phyloP scores from a whole-genome alignment of 2,329 filamentous ascomycete species.

The Fusarium foetens region DNA sequence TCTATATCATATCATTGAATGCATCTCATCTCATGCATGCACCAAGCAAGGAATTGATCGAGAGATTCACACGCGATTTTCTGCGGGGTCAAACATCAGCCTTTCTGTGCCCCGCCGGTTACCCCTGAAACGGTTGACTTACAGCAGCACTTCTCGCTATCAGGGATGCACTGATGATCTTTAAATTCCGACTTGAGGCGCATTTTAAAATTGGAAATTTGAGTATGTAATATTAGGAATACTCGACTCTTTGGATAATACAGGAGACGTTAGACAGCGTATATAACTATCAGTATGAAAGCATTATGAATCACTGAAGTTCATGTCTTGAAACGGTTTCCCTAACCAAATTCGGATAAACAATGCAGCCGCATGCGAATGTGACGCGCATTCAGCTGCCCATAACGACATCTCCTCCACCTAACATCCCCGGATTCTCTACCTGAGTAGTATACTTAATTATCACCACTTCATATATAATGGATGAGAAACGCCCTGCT shows the following conservation, averaged over 20 bases:
- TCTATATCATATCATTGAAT: constrained; percentile 4
- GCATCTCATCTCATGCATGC: constrained; percentile 1
- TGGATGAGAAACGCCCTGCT: constrained; percentile 47
- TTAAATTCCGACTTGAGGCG: neutral
- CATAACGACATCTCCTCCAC: constrained; percentile 30
- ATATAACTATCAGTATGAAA: neutral
- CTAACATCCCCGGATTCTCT: constrained; percentile 13
- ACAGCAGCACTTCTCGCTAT: constrained; percentile 3
- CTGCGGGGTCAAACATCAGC: constrained; percentile 19
- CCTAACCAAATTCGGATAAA: constrained; percentile 28
- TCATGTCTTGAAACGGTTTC: constrained; percentile 11
- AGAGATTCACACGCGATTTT: constrained; percentile 19
- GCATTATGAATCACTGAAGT: neutral
- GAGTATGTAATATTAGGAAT: neutral
- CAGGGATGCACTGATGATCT: neutral
- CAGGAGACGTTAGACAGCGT: too few species aligned
- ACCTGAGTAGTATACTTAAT: neutral
- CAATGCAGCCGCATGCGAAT: constrained; percentile 31
- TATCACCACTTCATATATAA: constrained; percentile 23
- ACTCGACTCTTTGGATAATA: neutral
- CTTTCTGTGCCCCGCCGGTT: constrained; percentile 3
- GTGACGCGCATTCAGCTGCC: constrained; percentile 19
- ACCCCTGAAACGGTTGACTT: constrained; percentile 18
- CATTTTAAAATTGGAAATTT: neutral
- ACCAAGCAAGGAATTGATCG: constrained; percentile 8